Evolutionary conservation across 345 rosid genomes (phyloP).

Genomic region (Nasturtium officinale): DNA sequence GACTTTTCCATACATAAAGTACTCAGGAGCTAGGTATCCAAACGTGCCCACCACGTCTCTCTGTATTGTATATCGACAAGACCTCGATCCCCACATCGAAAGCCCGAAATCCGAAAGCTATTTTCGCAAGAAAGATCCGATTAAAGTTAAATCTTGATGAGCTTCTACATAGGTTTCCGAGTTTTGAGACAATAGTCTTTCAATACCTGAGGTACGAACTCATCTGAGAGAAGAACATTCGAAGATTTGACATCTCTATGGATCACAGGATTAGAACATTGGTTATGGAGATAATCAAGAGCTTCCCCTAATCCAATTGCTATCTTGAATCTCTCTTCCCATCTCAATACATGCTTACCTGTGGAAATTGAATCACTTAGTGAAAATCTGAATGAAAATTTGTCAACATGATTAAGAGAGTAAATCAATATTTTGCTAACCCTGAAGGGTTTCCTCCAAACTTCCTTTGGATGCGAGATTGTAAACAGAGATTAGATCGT

Average conservation of each 20-base stretch:
- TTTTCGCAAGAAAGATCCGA: too few species aligned
- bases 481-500: conserved; percentile 66
- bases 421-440: conserved; percentile 53
- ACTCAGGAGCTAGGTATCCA: conserved; percentile 96
- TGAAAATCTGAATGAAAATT: too few species aligned
- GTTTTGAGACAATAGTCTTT: too few species aligned
- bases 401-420: too few species aligned
- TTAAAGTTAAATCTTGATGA: too few species aligned
- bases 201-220: conserved; percentile 69
- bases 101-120: conserved; percentile 89
- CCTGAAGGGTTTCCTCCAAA: conserved; percentile 74
- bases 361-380: background rate
- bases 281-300: conserved; percentile 65
- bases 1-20: conserved; percentile 90
- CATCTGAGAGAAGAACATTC: conserved; percentile 75
- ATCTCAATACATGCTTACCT: conserved; percentile 49
- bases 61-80: conserved; percentile 57
- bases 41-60: conserved; percentile 87
- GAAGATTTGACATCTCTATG: conserved; percentile 91
- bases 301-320: conserved; percentile 74
- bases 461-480: conserved; percentile 67
- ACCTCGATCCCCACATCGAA: conserved; percentile 74
- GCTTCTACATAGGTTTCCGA: too few species aligned
- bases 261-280: conserved; percentile 64
- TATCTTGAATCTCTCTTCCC: conserved; percentile 65